Evolutionary conservation across 306 rosid species (phyloP).

Genomic region (Spatholobus suberectus): DNA sequence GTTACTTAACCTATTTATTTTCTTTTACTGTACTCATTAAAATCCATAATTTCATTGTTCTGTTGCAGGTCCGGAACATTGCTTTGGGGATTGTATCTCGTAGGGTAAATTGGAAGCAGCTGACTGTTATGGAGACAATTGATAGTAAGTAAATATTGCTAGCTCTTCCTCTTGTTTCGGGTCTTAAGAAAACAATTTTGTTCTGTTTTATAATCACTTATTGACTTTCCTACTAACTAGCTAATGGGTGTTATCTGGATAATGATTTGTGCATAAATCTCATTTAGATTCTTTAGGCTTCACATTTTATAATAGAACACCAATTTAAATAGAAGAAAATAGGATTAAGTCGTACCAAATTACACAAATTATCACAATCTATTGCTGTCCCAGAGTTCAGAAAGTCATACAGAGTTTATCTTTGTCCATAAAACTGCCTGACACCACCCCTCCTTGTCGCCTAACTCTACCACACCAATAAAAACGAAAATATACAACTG

Average conservation of each 20-base stretch:
- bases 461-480: not conserved
- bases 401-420: not conserved
- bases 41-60: slow-evolving; percentile 29
- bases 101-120: slow-evolving; percentile 81
- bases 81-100: slow-evolving; percentile 94
- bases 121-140: slow-evolving; percentile 78
- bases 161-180: slow-evolving; percentile 5
- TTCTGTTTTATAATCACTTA: not conserved
- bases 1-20: slow-evolving; percentile 2
- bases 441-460: not conserved
- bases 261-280: slow-evolving; percentile 2
- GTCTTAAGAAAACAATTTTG: not conserved
- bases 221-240: not conserved
- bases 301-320: slow-evolving; percentile 6
- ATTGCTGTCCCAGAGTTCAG: not conserved
- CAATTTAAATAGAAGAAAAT: not conserved
- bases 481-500: not conserved
- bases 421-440: not conserved
- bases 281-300: slow-evolving; percentile 27
- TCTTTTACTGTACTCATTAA: slow-evolving; percentile 11
- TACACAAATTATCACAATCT: not conserved
- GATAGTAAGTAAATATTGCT: slow-evolving; percentile 64
- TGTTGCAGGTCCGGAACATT: slow-evolving; percentile 84
- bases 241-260: slow-evolving; percentile 12
- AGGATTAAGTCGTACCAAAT: not conserved